Conservation (phyloP, 371 early-diverging fungal species). For the Actinomortierella ambigua region DNA sequence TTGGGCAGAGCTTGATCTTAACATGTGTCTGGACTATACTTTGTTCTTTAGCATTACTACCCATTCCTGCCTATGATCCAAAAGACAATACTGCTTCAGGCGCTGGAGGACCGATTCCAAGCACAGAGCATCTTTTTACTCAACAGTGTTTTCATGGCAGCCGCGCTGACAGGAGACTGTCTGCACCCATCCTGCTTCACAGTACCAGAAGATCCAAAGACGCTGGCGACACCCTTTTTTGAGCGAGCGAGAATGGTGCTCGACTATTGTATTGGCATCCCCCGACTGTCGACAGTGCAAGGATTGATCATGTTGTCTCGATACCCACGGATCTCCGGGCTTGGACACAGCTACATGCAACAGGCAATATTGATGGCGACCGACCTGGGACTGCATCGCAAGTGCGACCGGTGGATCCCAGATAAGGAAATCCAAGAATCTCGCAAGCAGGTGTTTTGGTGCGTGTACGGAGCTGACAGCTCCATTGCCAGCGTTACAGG, state of each 20-base stretch:
- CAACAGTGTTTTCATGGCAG: constrained; percentile 40
- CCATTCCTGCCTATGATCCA: constrained; percentile 37
- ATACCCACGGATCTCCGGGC: constrained; percentile 33
- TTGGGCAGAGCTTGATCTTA: no score
- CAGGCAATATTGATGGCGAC: constrained; percentile 34
- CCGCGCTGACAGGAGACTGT: constrained; percentile 37
- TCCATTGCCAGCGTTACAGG: constrained; percentile 28
- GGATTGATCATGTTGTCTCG: constrained; percentile 37
- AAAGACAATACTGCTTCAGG: constrained; percentile 30
- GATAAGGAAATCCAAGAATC: constrained; percentile 37
- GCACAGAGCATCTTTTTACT: constrained; percentile 37
- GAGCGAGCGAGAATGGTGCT: constrained; percentile 39
- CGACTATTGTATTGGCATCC: constrained; percentile 44
- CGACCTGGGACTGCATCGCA: constrained; percentile 38
- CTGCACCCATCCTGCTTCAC: constrained; percentile 21
- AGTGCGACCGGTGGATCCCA: constrained; percentile 44
- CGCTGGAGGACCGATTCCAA: constrained; percentile 37
- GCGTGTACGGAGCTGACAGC: constrained; percentile 32
- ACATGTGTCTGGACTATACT: no score
- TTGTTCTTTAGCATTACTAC: constrained; percentile 22
- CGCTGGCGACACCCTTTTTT: constrained; percentile 38
- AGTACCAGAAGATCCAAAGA: constrained; percentile 23
- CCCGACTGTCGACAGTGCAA: constrained; percentile 38
- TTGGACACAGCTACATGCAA: constrained; percentile 28
- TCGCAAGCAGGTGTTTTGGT: constrained; percentile 38